Conservation (phyloP, 2,329 filamentous ascomycete species). For the Blumeria hordei region DNA sequence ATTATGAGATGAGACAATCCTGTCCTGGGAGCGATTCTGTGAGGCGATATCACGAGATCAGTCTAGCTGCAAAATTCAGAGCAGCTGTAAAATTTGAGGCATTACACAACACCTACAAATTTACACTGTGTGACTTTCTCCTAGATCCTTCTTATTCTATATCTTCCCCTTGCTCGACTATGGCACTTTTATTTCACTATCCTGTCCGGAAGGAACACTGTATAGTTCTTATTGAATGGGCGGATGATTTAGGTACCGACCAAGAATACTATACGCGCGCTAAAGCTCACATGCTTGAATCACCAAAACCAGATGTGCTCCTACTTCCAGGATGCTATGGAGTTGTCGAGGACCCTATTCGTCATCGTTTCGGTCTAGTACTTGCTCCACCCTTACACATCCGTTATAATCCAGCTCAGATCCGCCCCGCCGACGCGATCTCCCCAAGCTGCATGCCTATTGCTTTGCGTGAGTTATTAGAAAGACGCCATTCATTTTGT, state of each 20-base stretch:
- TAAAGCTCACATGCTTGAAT: constrained; percentile 11
- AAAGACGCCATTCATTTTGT: too few relatives aligned
- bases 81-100: constrained; percentile 9
- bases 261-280: constrained; percentile 8
- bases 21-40: constrained; percentile 2
- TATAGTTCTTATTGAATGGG: constrained; percentile 12
- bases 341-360: constrained; percentile 9
- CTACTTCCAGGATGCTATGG: constrained; percentile 11
- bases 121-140: background rate
- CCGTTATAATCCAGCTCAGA: too few relatives aligned
- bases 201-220: constrained; percentile 10
- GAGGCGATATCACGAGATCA: constrained; percentile 6
- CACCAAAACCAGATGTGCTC: constrained; percentile 8
- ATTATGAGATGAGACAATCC: constrained; percentile 7
- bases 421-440: too few relatives aligned
- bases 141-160: constrained; percentile 9
- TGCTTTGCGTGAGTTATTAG: too few relatives aligned
- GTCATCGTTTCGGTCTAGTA: constrained; percentile 8
- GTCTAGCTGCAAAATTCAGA: constrained; percentile 10
- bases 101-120: constrained; percentile 2
- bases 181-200: constrained; percentile 12
- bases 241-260: constrained; percentile 6
- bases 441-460: too few relatives aligned
- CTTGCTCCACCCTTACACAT: constrained; percentile 7
- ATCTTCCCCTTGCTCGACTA: constrained; percentile 8